phyloP scores from a whole-genome alignment of 805 yeast genomes.

The Ogataea ganodermae region DNA sequence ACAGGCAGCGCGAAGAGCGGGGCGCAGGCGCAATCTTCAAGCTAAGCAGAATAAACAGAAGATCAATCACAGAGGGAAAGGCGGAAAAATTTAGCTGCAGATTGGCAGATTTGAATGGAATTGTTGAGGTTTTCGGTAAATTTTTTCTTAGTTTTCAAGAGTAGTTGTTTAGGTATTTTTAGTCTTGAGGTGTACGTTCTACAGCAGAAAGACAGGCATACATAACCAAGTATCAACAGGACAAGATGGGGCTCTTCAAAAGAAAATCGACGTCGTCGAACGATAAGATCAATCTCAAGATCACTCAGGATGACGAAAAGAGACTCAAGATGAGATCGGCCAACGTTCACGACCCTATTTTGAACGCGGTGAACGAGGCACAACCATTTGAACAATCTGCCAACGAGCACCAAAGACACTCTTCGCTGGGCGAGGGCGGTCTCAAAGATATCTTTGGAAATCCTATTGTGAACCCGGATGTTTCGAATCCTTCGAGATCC shows the following conservation, averaged over 20 bases:
- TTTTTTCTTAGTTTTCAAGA: background rate
- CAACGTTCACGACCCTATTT: conserved; percentile 84
- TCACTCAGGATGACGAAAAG: conserved; percentile 53
- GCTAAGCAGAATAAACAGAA: background rate
- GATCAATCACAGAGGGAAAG: background rate
- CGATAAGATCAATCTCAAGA: conserved; percentile 36
- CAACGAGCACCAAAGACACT: conserved; percentile 38
- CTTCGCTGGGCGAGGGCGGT: conserved; percentile 43
- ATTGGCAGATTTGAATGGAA: background rate
- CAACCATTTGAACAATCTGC: conserved; percentile 84
- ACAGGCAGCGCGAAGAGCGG: background rate
- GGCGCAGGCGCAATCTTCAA: background rate
- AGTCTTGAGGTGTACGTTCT: background rate
- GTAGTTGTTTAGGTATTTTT: background rate
- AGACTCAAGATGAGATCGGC: conserved; percentile 65
- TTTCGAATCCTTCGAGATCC: conserved; percentile 89
- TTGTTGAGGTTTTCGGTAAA: background rate
- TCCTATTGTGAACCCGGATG: conserved; percentile 75
- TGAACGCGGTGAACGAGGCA: conserved; percentile 90
- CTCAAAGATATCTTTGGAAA: conserved; percentile 85
- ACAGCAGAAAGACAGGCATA: too few relatives aligned
- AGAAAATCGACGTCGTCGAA: conserved; percentile 36
- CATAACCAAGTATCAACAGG: background rate
- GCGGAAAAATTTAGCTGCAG: conserved; percentile 1
- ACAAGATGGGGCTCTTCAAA: conserved; percentile 47